Evolutionary conservation across 2,329 filamentous ascomycete species (phyloP).

Genomic region (Cercospora zeae-maydis): DNA sequence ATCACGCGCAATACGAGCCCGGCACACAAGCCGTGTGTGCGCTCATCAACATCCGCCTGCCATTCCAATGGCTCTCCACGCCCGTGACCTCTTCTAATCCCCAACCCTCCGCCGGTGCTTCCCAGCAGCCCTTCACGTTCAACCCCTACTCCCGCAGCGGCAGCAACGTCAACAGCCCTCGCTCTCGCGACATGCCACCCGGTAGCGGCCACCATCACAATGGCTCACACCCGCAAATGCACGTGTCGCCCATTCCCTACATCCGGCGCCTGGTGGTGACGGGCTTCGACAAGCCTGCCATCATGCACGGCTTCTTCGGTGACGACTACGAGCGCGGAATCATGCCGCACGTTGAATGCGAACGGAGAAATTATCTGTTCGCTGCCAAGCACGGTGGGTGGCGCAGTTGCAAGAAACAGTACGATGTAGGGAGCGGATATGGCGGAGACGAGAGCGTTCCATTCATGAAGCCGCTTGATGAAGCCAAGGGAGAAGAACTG

Average conservation of each 20-base stretch:
- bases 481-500: slow-evolving; percentile 74
- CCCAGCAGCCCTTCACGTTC: slow-evolving; percentile 17
- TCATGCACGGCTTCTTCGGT: slow-evolving; percentile 97
- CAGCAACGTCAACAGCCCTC: slow-evolving; percentile 38
- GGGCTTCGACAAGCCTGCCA: slow-evolving; percentile 78
- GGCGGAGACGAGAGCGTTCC: slow-evolving; percentile 77
- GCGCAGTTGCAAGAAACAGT: slow-evolving; percentile 82
- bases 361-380: slow-evolving; percentile 91
- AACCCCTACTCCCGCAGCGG: slow-evolving; percentile 38
- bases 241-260: slow-evolving; percentile 77
- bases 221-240: slow-evolving; percentile 24
- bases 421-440: slow-evolving; percentile 61
- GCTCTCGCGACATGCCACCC: slow-evolving; percentile 27
- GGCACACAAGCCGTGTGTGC: slow-evolving; percentile 84
- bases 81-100: slow-evolving; percentile 45
- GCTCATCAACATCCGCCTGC: slow-evolving; percentile 86
- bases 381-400: slow-evolving; percentile 89
- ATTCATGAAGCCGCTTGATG: slow-evolving; percentile 73
- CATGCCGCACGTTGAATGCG: slow-evolving; percentile 78
- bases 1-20: slow-evolving; percentile 79
- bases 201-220: slow-evolving; percentile 2
- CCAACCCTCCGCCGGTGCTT: not conserved
- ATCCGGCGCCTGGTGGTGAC: slow-evolving; percentile 86
- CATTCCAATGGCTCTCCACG: slow-evolving; percentile 66
- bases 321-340: slow-evolving; percentile 82